Evolutionary conservation across 2,329 filamentous ascomycete species (phyloP), one percentile per base, ranked within the genome.

Genomic region (Pseudocercospora crystallina): DNA sequence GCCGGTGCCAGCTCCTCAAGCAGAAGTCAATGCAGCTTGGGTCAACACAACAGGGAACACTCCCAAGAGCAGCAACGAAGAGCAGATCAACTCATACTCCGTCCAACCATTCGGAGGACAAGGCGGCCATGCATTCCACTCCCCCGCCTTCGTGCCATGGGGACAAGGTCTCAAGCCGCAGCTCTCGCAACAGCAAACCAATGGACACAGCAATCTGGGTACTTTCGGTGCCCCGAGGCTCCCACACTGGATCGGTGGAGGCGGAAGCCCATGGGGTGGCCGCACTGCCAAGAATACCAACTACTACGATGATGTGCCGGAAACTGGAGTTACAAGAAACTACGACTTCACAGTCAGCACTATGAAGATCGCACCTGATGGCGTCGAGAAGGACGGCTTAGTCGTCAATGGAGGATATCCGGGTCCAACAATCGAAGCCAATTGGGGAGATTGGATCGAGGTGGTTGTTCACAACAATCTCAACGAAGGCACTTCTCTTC

Each of bases 401-500:
- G 60, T 69, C 10, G 53, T 68, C 39, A 69, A 70, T 41, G 63
- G 62, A 26, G 59, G 43, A n/a, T 69, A 63, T 53, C 68, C 67
- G 15, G 68, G 62, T 3, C 66, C 67, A 0, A 61, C 60, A 2
- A 66, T 69, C 34, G 65, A 68, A 51, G 67, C 66, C 12, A 68
- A 69, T 43, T 67, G 63, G 61, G 64, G 65, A 30, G 67, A 70
- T 48, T 67, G 62, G 65, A 63, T 69, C 34, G 57, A 66, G n/a
- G 62, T 69, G 29, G 61, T 54, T 3, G 63, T 70, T 2, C 54
- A 62, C 54, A 74, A 74, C 60, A 51, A 59, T 11, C 59, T 73
- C 34, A 15, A 55, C 26, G 71, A 74, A 51, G 71, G 72, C 1
- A 80, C 71, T 1, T 75, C 77, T 1, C 76, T 79, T 71, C 75